Evolutionary conservation across 768 basidiomycete species (phyloP).

Genomic region (Naganishia onofrii): DNA sequence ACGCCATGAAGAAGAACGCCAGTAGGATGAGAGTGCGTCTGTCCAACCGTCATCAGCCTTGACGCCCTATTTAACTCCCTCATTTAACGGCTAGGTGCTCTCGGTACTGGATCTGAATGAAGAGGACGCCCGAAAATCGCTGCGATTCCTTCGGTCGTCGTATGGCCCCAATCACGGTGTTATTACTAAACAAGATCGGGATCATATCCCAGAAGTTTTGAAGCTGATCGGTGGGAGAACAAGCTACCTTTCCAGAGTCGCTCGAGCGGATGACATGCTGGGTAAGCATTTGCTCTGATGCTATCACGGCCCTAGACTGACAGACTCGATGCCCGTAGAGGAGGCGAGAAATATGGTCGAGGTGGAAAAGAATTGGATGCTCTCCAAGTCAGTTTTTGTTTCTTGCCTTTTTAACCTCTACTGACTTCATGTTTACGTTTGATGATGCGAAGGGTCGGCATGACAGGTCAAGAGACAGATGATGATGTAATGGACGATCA

Average conservation of each 20-base stretch:
- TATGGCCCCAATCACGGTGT: slow-evolving; percentile 42
- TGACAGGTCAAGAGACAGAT: slow-evolving; percentile 53
- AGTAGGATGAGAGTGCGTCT: slow-evolving; percentile 68
- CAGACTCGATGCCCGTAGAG: too few species aligned
- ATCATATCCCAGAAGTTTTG: slow-evolving; percentile 55
- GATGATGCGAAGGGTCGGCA: not conserved
- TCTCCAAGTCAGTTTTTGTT: slow-evolving; percentile 58
- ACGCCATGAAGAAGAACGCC: slow-evolving; percentile 60
- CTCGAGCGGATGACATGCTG: slow-evolving; percentile 64
- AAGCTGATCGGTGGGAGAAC: slow-evolving; percentile 73
- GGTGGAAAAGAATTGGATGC: slow-evolving; percentile 76
- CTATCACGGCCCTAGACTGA: too few species aligned
- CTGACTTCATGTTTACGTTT: too few species aligned
- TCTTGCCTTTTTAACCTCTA: not conserved
- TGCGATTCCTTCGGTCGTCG: slow-evolving; percentile 58
- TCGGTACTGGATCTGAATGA: slow-evolving; percentile 69
- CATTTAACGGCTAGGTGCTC: slow-evolving; percentile 57
- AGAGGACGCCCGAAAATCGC: slow-evolving; percentile 62
- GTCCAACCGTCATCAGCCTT: not conserved
- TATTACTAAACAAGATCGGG: slow-evolving; percentile 1
- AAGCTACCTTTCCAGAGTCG: slow-evolving; percentile 69
- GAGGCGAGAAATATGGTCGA: slow-evolving; percentile 65
- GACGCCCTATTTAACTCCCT: not conserved
- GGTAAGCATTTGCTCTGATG: slow-evolving; percentile 42
- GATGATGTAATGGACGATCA: slow-evolving; percentile 64